Evolutionary conservation across 2,329 filamentous ascomycete genomes (phyloP), one percentile per base, ranked within the genome.

Genomic region (Aspergillus novoparasiticus): DNA sequence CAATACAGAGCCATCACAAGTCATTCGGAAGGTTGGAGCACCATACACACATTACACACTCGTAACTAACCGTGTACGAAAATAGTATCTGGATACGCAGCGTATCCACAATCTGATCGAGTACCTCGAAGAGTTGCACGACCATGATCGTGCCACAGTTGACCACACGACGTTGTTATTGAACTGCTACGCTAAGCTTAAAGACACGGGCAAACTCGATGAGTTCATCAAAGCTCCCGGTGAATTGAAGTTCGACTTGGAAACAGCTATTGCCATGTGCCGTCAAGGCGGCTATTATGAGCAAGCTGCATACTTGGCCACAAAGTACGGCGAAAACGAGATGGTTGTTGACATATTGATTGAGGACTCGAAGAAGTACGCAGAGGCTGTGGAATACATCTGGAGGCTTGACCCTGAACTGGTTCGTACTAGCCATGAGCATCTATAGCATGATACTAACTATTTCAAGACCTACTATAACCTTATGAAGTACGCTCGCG

Each of bases 151-250:
- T 74, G 96, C 95, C 0, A 97, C 94, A 2, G 90, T 93, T 1
- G 95, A 99, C 69, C 95, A 99, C 71, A 99, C 95, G 0, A 99
- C 95, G 0, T 82, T 99, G 12, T 84, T 99, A 0, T 82, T 99
- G 50, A 99, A 99, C 75, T 99, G 95, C 79, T 99, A 99, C 75
- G 95, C 95, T 0, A 99, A 99, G 75, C 82, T 98, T 19, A 99
- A 99, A 77, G 95, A 99, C 75, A 94, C 97, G 6, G 91, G 93
- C 61, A 99, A 99, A 79, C 84, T 99, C 8, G 94, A 99, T 73
- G 90, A 91, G 28, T 99, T 99, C 69, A 99, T 99, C 79, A 96
- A 96, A 75, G 94, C 93, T 32, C 94, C 94, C 0, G 77, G 77
- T 2, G 94, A 97, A 71, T 85, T 97, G 48, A 97, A 96, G 72